Evolutionary conservation across 2,329 filamentous ascomycete species (phyloP).

Genomic region (Hortaea werneckii): DNA sequence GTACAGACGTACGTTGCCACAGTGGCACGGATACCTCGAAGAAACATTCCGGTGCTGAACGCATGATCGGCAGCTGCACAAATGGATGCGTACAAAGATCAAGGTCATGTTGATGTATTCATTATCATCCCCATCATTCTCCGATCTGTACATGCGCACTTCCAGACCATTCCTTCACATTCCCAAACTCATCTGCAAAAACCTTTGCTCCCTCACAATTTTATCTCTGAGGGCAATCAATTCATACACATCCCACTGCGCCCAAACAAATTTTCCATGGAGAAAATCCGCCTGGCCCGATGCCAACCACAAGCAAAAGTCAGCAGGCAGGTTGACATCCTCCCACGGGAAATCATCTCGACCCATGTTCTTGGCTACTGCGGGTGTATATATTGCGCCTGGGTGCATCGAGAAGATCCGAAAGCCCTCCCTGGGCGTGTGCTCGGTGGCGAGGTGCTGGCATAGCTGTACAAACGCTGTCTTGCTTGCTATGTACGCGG

Average conservation of each 20-base stretch:
- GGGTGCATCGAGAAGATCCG: conserved; percentile 4
- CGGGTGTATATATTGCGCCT: conserved; percentile 2
- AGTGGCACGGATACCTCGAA: background rate
- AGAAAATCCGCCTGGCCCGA: conserved; percentile 31
- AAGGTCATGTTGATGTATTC: no score
- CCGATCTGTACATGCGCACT: no score
- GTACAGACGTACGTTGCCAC: background rate
- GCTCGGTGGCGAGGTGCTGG: background rate
- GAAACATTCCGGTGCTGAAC: background rate
- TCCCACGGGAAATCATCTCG: conserved; percentile 7
- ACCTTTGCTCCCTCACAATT: conserved; percentile 8
- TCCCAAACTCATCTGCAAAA: conserved; percentile 5
- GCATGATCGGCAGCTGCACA: no score
- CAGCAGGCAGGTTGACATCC: conserved; percentile 14
- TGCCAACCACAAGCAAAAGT: conserved; percentile 30
- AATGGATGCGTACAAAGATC: no score
- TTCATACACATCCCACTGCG: conserved; percentile 36
- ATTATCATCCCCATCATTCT: no score
- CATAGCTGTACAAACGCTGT: background rate
- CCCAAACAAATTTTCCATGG: conserved; percentile 28
- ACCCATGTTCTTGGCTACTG: background rate
- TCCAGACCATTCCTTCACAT: no score
- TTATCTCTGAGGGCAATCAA: conserved; percentile 14
- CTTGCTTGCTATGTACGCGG: background rate
- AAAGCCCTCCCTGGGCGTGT: conserved; percentile 1